phyloP scores from a whole-genome alignment of 208 protist genomes.

The Phytomonas serpens region DNA sequence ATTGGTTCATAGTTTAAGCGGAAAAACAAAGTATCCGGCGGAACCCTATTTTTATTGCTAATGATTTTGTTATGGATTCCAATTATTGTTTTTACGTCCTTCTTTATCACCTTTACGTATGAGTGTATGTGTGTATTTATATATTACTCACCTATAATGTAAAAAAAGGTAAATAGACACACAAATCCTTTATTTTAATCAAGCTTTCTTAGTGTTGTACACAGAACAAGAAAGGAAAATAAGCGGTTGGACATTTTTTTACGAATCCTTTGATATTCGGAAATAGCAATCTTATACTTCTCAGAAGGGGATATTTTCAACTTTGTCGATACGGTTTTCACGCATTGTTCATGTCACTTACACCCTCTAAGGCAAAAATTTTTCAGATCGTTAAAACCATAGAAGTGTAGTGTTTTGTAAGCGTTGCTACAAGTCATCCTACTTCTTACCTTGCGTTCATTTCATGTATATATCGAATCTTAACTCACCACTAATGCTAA shows the following conservation, averaged over 20 bases:
- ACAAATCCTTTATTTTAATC: neutral
- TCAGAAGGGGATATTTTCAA: neutral
- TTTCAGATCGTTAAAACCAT: neutral
- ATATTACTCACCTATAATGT: neutral
- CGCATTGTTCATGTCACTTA: neutral
- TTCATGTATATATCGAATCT: neutral
- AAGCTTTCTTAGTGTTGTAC: neutral
- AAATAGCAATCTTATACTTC: neutral
- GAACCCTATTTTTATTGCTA: neutral
- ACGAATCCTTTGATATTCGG: neutral
- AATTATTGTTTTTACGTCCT: neutral
- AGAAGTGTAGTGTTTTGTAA: neutral
- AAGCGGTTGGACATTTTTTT: neutral
- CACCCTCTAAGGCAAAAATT: neutral
- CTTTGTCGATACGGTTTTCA: neutral
- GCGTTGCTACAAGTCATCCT: neutral
- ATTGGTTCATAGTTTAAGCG: constrained; percentile 1
- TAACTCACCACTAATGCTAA: neutral
- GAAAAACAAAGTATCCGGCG: neutral
- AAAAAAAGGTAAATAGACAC: neutral
- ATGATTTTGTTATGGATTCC: neutral
- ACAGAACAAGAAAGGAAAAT: neutral
- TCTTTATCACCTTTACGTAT: neutral
- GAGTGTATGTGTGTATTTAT: neutral
- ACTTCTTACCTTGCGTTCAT: neutral